Evolutionary conservation across 2,329 filamentous ascomycete species (phyloP).

Genomic region (Chaetomium olivaceum): DNA sequence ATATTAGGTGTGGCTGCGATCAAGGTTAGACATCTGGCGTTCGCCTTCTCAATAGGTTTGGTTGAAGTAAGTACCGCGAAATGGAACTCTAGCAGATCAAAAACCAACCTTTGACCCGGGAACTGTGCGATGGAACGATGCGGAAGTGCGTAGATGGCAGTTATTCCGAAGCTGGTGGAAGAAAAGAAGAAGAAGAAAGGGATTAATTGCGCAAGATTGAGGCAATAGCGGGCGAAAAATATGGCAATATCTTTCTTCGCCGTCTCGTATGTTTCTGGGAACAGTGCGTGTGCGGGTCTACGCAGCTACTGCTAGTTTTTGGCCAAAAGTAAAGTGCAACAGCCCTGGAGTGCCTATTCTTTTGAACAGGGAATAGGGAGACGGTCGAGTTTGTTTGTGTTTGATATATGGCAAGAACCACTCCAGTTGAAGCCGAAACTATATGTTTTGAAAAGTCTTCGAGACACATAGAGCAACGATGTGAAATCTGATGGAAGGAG

Average conservation of each 20-base stretch:
- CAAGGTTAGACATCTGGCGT: not conserved
- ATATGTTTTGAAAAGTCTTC: not conserved
- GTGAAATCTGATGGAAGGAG: not conserved
- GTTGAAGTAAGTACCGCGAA: not conserved
- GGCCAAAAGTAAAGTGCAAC: not conserved
- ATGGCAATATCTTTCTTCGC: not conserved
- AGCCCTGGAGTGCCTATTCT: not conserved
- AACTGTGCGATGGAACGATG: not conserved
- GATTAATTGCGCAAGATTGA: not conserved
- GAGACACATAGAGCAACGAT: not conserved
- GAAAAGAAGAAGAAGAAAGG: not conserved
- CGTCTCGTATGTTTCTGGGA: too few species aligned
- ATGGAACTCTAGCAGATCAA: not conserved
- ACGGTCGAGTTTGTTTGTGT: not conserved
- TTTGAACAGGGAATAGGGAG: not conserved
- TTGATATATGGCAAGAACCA: not conserved
- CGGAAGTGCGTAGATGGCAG: not conserved
- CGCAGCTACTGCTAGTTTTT: too few species aligned
- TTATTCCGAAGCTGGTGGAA: not conserved
- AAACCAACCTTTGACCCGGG: not conserved
- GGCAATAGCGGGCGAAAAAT: not conserved
- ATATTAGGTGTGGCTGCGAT: not conserved
- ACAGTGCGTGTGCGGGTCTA: too few species aligned
- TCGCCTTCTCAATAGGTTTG: not conserved
- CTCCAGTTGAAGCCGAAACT: not conserved